Base-by-base conservation (phyloP, 352 stramenopile genomes). In the Pythium utonaiense region DNA sequence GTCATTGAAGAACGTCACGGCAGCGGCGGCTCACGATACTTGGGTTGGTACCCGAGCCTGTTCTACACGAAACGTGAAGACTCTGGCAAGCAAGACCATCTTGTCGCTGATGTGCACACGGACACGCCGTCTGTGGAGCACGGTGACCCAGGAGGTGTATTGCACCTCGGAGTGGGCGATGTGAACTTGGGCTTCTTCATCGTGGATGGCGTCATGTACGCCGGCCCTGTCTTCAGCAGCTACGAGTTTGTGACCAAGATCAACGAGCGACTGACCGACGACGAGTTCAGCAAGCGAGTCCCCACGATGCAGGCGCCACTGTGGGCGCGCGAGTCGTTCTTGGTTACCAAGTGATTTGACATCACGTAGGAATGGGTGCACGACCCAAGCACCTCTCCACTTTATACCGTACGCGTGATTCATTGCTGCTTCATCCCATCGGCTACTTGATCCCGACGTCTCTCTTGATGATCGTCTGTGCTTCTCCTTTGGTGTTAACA, bases 201-300 rank as follows among this genome's bases (percentile, higher is more conserved):
- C 33, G 61, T 78, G 4, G 57, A 75, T 28, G 59, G 63, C 2
- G 30, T 31, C 19, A 60, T 75, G 60, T 78, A 75, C 36, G 71
- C 67, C 9, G 71, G 71, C 6, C 71, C 71, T 2, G 58, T 78
- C 30, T 76, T 78, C 49, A 72, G 61, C 54, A 64, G 53, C 47
- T 75, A 76, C 56, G 71, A 78, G 62, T 75, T 78, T 57, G 52
- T 72, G 27, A 70, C 62, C 12, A 45, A 60, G 4, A 69, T 71
- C 42, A 61, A 72, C 52, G 33, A 67, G 24, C 60, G 70, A 1
- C 40, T 70, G 44, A 75, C 58, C 0, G 70, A 77, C 22, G 45
- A 58, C 0, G 67, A 73, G 33, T 75, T 75, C 45, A 60, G 62
- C 34, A 44, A 31, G 31, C 31, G 33, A 30, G 19, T 75, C 3